A percentile compares a stretch with the other conserved stretches of the same genome.
phyloP scores from a whole-genome alignment of 1,284 basidiomycete genomes.

The Rhodotorula sp. region DNA sequence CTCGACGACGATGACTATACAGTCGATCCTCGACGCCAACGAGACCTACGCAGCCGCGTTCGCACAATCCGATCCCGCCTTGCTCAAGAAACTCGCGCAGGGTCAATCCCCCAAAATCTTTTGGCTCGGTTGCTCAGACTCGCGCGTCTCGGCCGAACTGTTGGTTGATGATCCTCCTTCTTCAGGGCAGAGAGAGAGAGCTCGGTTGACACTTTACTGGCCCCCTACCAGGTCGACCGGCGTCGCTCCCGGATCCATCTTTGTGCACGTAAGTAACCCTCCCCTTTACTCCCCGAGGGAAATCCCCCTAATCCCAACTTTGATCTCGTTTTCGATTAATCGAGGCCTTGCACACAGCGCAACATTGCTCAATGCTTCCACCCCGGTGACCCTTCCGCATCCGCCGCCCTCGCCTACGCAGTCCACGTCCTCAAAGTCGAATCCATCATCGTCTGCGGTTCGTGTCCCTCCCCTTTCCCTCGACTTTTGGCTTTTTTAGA shows the following conservation, averaged over 20 bases:
- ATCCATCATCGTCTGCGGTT: slow-evolving; percentile 55
- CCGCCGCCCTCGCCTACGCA: slow-evolving; percentile 78
- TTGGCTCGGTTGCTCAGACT: slow-evolving; percentile 73
- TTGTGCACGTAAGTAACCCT: slow-evolving; percentile 33
- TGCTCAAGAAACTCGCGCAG: slow-evolving; percentile 62
- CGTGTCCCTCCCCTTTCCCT: slow-evolving; percentile 6
- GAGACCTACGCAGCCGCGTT: slow-evolving; percentile 56
- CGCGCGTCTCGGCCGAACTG: slow-evolving; percentile 59
- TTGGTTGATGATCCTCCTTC: not conserved
- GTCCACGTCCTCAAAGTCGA: slow-evolving; percentile 74
- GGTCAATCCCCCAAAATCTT: slow-evolving; percentile 73
- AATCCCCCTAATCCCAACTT: not conserved
- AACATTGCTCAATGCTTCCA: slow-evolving; percentile 61
- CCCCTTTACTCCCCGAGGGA: not conserved
- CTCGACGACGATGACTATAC: slow-evolving; percentile 3
- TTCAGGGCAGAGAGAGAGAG: too few species aligned
- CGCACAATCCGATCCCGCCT: slow-evolving; percentile 59
- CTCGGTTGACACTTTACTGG: not conserved
- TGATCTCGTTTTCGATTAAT: not conserved
- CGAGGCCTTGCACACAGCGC: slow-evolving; percentile 36
- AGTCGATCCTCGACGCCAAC: slow-evolving; percentile 38
- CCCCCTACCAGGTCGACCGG: slow-evolving; percentile 28
- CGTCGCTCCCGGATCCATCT: slow-evolving; percentile 42
- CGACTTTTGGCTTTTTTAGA: accelerated
- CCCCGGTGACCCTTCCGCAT: slow-evolving; percentile 70